A percentile compares a stretch with the other conserved stretches of the same genome.
Evolutionary conservation across 495 filamentous ascomycete genomes (phyloP).

Genomic region (Daldinia grandis): DNA sequence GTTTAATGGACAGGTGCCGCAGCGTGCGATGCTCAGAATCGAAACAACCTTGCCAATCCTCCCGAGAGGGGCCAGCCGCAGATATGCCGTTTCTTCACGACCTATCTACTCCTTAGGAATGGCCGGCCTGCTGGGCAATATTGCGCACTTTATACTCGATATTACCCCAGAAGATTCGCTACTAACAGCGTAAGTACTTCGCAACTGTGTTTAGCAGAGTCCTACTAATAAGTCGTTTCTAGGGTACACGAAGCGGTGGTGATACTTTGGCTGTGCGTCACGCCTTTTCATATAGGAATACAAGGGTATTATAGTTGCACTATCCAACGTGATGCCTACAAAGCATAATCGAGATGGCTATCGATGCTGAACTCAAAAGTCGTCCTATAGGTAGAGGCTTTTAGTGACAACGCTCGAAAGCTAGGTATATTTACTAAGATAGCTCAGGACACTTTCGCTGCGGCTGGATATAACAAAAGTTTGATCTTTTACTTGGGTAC

Average conservation of each 20-base stretch:
- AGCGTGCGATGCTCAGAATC: constrained; percentile 53
- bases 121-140: constrained; percentile 40
- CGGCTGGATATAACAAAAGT: too few relatives aligned
- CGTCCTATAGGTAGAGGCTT: not conserved
- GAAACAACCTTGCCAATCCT: constrained; percentile 48
- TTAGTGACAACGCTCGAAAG: too few relatives aligned
- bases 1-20: constrained; percentile 41
- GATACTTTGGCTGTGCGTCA: constrained; percentile 10
- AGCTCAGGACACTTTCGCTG: too few relatives aligned
- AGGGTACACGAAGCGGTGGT: constrained; percentile 17
- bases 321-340: not conserved
- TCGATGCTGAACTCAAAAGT: not conserved
- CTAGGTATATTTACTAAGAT: not conserved
- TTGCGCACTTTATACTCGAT: constrained; percentile 40
- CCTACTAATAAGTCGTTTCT: not conserved
- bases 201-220: too few relatives aligned
- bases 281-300: constrained; percentile 30
- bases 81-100: constrained; percentile 60
- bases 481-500: too few relatives aligned
- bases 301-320: not conserved
- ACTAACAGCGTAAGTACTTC: constrained; percentile 38
- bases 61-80: constrained; percentile 41
- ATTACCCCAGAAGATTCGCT: constrained; percentile 28
- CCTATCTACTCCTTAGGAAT: constrained; percentile 56
- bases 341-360: not conserved